Percentiles rank a stretch among this genome's conserved stretches.
These are phyloP conservation scores for Ustilago tritici DNA, from an alignment of 1,284 basidiomycete species.

Conservation along the genomic window DNA sequence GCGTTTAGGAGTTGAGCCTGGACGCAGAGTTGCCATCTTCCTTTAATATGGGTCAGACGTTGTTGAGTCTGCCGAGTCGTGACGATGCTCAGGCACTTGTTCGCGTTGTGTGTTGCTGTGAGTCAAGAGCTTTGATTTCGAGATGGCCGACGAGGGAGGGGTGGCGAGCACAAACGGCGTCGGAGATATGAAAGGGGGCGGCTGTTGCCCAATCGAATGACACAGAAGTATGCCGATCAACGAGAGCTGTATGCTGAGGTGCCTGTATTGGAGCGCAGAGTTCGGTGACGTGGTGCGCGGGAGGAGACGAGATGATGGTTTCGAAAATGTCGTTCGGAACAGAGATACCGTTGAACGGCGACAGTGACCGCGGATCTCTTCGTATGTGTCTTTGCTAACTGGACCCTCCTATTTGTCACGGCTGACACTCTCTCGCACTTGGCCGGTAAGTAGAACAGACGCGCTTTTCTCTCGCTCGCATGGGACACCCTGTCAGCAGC, in stretches of 20 bases:
- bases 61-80: background rate
- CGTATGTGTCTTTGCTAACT: constrained; percentile 2
- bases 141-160: background rate
- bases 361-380: constrained; percentile 17
- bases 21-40: constrained; percentile 42
- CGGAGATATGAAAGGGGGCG: constrained; percentile 5
- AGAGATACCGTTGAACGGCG: constrained; percentile 12
- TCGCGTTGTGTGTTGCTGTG: background rate
- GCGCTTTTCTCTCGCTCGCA: background rate
- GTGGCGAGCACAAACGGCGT: background rate
- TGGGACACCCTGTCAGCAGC: background rate
- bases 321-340: constrained; percentile 2
- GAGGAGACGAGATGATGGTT: constrained; percentile 4
- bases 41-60: background rate
- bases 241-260: background rate
- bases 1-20: constrained; percentile 47
- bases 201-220: background rate
- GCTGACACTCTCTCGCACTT: too few species aligned
- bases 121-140: background rate
- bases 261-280: background rate
- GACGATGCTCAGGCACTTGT: too few species aligned
- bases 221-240: background rate
- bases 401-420: constrained; percentile 10
- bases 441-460: background rate
- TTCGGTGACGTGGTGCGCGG: background rate